These are phyloP conservation scores for Oenanthe sinensis DNA, from an alignment of 129 eudicot genomes.

Conservation along the genomic window DNA sequence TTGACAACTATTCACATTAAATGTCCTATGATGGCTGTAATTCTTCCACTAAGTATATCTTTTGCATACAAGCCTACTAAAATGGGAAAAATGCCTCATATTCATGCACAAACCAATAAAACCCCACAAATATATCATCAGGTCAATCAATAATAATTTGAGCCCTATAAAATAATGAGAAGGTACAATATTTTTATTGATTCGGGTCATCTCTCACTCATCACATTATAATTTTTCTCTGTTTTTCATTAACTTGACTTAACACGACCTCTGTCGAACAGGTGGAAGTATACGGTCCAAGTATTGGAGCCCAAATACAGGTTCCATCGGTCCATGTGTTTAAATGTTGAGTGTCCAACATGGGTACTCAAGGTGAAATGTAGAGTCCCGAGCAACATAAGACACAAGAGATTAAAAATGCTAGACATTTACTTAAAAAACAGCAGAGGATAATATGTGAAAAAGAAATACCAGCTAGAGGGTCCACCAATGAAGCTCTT, in stretches of 20 bases:
- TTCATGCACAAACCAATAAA: background rate
- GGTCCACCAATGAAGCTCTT: slow-evolving; percentile 42
- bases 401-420: background rate
- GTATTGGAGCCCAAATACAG: background rate
- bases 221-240: background rate
- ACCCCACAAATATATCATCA: background rate
- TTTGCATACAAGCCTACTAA: background rate
- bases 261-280: background rate
- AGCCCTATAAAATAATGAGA: background rate
- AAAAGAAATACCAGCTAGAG: slow-evolving; percentile 48
- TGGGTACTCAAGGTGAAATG: background rate
- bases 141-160: background rate
- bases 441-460: background rate
- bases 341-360: background rate
- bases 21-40: background rate
- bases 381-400: background rate
- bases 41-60: background rate
- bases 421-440: background rate
- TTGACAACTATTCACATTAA: background rate
- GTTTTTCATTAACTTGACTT: background rate
- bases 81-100: background rate
- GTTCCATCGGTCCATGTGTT: background rate
- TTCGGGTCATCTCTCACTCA: background rate
- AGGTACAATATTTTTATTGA: background rate
- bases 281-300: background rate